Evolutionary conservation across 2,329 filamentous ascomycete species (phyloP).

Genomic region (Ophiosphaerella narmari): DNA sequence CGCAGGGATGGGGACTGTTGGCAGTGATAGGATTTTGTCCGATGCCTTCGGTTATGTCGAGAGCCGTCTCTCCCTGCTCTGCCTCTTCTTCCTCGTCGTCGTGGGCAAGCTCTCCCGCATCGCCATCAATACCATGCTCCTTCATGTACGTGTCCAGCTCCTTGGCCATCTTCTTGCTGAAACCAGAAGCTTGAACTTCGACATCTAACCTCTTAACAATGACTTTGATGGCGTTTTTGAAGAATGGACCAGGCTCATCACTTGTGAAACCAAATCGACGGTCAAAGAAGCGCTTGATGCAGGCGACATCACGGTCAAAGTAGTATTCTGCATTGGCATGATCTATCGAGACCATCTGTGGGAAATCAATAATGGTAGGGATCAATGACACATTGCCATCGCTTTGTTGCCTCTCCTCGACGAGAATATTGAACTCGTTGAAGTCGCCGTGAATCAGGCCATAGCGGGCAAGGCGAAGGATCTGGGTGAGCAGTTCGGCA

Average conservation of each 20-base stretch:
- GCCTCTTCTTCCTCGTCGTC: slow-evolving; percentile 25
- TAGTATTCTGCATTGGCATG: slow-evolving; percentile 95
- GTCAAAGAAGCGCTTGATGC: slow-evolving; percentile 92
- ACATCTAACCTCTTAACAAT: slow-evolving; percentile 78
- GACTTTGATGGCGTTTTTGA: slow-evolving; percentile 78
- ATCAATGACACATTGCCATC: slow-evolving; percentile 60
- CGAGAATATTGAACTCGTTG: slow-evolving; percentile 98
- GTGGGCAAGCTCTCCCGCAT: slow-evolving; percentile 47
- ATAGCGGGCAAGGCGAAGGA: slow-evolving; percentile 79
- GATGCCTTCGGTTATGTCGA: slow-evolving; percentile 5
- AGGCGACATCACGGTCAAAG: slow-evolving; percentile 93
- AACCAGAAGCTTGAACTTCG: slow-evolving; percentile 87
- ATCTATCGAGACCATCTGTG: slow-evolving; percentile 96
- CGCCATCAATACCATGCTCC: slow-evolving; percentile 64
- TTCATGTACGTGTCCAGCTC: slow-evolving; percentile 92
- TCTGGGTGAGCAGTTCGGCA: slow-evolving; percentile 84
- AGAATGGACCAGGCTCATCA: slow-evolving; percentile 82
- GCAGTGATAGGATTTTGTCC: slow-evolving; percentile 2
- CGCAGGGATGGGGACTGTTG: no score
- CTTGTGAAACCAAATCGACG: slow-evolving; percentile 85
- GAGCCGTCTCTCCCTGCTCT: slow-evolving; percentile 10
- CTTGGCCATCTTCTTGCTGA: slow-evolving; percentile 95
- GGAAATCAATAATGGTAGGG: slow-evolving; percentile 94
- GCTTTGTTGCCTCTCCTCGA: slow-evolving; percentile 69
- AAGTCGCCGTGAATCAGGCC: slow-evolving; percentile 97